Percentiles rank a stretch among this genome's conserved stretches.
phyloP scores from a whole-genome alignment of 2,329 filamentous ascomycete genomes.

The Fusarium penzigii region DNA sequence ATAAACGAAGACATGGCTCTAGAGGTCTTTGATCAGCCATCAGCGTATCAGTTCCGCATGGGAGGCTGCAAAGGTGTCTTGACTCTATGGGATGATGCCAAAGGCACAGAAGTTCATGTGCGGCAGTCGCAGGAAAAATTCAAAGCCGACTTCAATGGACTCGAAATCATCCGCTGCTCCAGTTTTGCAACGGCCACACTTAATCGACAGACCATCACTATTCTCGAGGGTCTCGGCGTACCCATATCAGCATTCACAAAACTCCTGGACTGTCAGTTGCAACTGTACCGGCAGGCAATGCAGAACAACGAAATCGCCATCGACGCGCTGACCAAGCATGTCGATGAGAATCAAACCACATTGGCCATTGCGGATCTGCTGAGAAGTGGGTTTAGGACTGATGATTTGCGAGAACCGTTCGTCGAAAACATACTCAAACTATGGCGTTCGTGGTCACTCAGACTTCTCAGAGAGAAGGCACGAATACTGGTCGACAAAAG shows the following conservation, averaged over 20 bases:
- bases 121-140: constrained; percentile 91
- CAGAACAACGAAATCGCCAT: constrained; percentile 63
- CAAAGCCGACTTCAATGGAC: constrained; percentile 62
- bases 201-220: constrained; percentile 86
- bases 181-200: constrained; percentile 75
- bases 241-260: constrained; percentile 63
- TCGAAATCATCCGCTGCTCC: constrained; percentile 86
- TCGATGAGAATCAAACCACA: constrained; percentile 85
- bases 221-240: constrained; percentile 80
- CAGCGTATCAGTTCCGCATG: constrained; percentile 87
- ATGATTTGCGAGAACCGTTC: constrained; percentile 70
- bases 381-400: constrained; percentile 73
- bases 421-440: constrained; percentile 74
- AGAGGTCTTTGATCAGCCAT: constrained; percentile 62
- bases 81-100: constrained; percentile 69
- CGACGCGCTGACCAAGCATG: constrained; percentile 67
- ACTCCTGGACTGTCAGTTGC: constrained; percentile 69
- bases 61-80: constrained; percentile 92
- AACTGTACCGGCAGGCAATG: constrained; percentile 70
- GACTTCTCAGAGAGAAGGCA: constrained; percentile 89
- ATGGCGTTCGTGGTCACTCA: constrained; percentile 89
- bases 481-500: constrained; percentile 79
- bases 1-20: constrained; percentile 71
- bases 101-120: constrained; percentile 70
- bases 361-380: constrained; percentile 75